phyloP scores from a whole-genome alignment of 192 early-diverging fungal species.

The Mortierella alpina region DNA sequence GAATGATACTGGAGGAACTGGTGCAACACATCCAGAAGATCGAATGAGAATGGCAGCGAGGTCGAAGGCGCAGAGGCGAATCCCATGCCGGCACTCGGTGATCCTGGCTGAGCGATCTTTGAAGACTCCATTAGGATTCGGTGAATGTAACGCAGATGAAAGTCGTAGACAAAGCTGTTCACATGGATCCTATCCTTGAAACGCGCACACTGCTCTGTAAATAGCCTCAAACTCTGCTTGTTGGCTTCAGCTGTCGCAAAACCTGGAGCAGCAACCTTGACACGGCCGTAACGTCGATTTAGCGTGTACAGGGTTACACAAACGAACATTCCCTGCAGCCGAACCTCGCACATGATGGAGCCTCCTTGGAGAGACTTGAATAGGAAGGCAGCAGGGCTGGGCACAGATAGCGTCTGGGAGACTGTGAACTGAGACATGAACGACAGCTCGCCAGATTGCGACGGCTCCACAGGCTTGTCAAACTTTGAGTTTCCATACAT shows the following conservation, averaged over 20 bases:
- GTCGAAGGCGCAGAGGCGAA: constrained; percentile 5
- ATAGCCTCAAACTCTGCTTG: constrained; percentile 58
- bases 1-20: constrained; percentile 59
- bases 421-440: constrained; percentile 61
- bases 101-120: constrained; percentile 4
- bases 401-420: constrained; percentile 50
- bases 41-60: constrained; percentile 48
- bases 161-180: constrained; percentile 73
- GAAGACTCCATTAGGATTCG: constrained; percentile 55
- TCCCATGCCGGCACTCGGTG: constrained; percentile 1
- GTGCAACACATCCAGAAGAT: constrained; percentile 61
- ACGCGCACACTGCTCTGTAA: constrained; percentile 67
- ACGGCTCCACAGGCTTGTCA: constrained; percentile 42
- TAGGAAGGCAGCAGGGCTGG: constrained; percentile 61
- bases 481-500: constrained; percentile 61
- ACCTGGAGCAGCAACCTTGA: constrained; percentile 51
- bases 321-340: constrained; percentile 66
- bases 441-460: constrained; percentile 37
- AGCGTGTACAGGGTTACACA: constrained; percentile 69
- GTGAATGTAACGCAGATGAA: constrained; percentile 64
- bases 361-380: constrained; percentile 67
- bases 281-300: constrained; percentile 62
- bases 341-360: constrained; percentile 69
- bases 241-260: constrained; percentile 53
- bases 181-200: constrained; percentile 70